A percentile compares a stretch with the other conserved stretches of the same genome.
Evolutionary conservation across 148 eudicot species (phyloP).

Genomic region (Arbutus unedo): DNA sequence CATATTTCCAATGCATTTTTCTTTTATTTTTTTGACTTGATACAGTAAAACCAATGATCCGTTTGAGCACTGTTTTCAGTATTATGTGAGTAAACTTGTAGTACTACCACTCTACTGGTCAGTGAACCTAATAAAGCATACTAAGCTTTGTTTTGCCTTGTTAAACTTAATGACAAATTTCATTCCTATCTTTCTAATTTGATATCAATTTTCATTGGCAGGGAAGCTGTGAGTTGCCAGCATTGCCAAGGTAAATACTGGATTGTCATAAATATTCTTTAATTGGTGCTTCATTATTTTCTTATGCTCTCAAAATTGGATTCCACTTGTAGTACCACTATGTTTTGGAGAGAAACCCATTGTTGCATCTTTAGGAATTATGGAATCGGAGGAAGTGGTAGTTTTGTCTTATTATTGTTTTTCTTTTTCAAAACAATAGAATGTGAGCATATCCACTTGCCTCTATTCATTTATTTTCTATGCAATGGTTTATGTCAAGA

Average conservation of each 20-base stretch:
- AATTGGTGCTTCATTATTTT: neutral
- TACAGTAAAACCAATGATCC: neutral
- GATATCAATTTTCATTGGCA: constrained; percentile 32
- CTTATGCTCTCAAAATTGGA: neutral
- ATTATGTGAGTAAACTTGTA: neutral
- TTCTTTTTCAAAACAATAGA: too few species aligned
- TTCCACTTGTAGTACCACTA: neutral
- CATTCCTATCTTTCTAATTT: constrained; percentile 16
- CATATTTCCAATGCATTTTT: neutral
- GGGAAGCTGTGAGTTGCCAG: constrained; percentile 89
- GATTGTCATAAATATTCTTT: neutral
- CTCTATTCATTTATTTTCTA: too few species aligned
- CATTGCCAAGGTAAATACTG: constrained; percentile 65
- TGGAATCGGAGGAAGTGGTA: neutral
- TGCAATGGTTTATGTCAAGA: neutral
- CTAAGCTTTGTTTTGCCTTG: neutral
- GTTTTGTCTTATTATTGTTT: neutral
- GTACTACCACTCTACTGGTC: neutral
- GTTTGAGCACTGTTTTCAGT: neutral
- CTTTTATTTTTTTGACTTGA: neutral
- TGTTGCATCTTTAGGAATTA: neutral
- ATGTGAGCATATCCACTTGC: too few species aligned
- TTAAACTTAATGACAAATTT: neutral
- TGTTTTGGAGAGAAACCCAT: constrained; percentile 15
- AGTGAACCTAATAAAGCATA: neutral